Evolutionary conservation across 2,329 filamentous ascomycete species (phyloP).

Genomic region (Fusarium domesticum): DNA sequence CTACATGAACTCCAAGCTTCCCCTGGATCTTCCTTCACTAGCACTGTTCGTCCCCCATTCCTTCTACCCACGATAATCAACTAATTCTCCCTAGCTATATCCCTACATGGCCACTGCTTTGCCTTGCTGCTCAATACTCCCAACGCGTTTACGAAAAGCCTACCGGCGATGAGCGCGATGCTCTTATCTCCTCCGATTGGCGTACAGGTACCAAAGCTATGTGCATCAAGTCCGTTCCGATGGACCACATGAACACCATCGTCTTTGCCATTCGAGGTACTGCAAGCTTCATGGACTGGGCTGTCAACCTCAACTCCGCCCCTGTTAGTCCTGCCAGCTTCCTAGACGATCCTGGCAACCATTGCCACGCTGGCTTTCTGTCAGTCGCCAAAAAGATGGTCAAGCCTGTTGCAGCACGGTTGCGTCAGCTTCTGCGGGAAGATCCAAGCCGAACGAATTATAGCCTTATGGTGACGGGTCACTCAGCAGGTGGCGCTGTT

Average conservation of each 20-base stretch:
- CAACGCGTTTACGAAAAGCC: slow-evolving; percentile 70
- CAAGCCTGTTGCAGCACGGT: slow-evolving; percentile 64
- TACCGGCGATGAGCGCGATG: slow-evolving; percentile 58
- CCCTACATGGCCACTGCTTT: slow-evolving; percentile 72
- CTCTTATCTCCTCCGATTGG: slow-evolving; percentile 70
- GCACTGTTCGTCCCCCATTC: slow-evolving; percentile 53
- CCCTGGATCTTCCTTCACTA: slow-evolving; percentile 63
- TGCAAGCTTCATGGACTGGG: slow-evolving; percentile 80
- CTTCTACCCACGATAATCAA: not conserved
- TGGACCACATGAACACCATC: slow-evolving; percentile 74
- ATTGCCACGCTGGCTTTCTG: slow-evolving; percentile 79
- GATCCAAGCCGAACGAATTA: slow-evolving; percentile 63
- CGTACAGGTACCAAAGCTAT: slow-evolving; percentile 77
- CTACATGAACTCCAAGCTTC: slow-evolving; percentile 75
- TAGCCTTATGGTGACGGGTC: slow-evolving; percentile 78
- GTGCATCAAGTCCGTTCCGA: slow-evolving; percentile 76
- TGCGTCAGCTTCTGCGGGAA: slow-evolving; percentile 68
- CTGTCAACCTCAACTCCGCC: slow-evolving; percentile 71
- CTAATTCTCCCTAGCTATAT: slow-evolving; percentile 52
- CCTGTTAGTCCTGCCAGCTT: slow-evolving; percentile 66
- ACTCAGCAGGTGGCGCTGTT: slow-evolving; percentile 82
- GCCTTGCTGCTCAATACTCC: slow-evolving; percentile 75
- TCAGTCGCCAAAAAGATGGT: slow-evolving; percentile 74
- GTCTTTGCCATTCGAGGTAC: slow-evolving; percentile 83
- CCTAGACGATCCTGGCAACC: slow-evolving; percentile 72